Evolutionary conservation across 1,284 basidiomycete genomes (phyloP).

Genomic region (Marasmius tenuissimus): DNA sequence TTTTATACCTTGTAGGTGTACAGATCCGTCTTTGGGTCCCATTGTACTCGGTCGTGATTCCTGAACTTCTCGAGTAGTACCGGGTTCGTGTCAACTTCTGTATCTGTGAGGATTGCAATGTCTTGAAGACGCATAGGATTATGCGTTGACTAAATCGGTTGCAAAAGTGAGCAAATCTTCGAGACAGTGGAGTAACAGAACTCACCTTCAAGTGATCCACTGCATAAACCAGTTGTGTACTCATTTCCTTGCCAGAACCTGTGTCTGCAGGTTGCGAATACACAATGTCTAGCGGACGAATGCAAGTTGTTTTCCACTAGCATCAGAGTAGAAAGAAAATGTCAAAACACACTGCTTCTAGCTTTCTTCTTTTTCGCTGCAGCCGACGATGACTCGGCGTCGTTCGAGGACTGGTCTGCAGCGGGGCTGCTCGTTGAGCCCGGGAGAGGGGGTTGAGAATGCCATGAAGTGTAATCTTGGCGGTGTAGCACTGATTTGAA

Average conservation of each 20-base stretch:
- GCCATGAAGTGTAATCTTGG: slow-evolving; percentile 74
- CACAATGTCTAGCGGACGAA: slow-evolving; percentile 53
- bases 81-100: slow-evolving; percentile 73
- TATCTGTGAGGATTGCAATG: slow-evolving; percentile 76
- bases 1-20: slow-evolving; percentile 77
- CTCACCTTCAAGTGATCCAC: slow-evolving; percentile 76
- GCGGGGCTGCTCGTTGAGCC: slow-evolving; percentile 17
- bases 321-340: slow-evolving; percentile 10
- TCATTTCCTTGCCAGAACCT: slow-evolving; percentile 78
- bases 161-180: neutral
- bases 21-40: slow-evolving; percentile 81
- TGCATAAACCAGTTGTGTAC: slow-evolving; percentile 85
- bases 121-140: slow-evolving; percentile 86
- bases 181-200: slow-evolving; percentile 3
- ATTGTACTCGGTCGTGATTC: slow-evolving; percentile 75
- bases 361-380: slow-evolving; percentile 64
- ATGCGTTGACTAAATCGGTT: slow-evolving; percentile 51
- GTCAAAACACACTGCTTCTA: slow-evolving; percentile 56
- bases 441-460: slow-evolving; percentile 51
- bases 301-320: slow-evolving; percentile 18
- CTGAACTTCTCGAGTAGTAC: slow-evolving; percentile 77
- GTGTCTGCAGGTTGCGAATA: slow-evolving; percentile 87
- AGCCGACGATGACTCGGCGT: slow-evolving; percentile 26
- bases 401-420: slow-evolving; percentile 22
- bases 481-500: slow-evolving; percentile 64